Percentiles rank a stretch among this genome's conserved stretches.
phyloP scores from a whole-genome alignment of 2,329 filamentous ascomycete genomes.

The Arthrinium phaeospermum region DNA sequence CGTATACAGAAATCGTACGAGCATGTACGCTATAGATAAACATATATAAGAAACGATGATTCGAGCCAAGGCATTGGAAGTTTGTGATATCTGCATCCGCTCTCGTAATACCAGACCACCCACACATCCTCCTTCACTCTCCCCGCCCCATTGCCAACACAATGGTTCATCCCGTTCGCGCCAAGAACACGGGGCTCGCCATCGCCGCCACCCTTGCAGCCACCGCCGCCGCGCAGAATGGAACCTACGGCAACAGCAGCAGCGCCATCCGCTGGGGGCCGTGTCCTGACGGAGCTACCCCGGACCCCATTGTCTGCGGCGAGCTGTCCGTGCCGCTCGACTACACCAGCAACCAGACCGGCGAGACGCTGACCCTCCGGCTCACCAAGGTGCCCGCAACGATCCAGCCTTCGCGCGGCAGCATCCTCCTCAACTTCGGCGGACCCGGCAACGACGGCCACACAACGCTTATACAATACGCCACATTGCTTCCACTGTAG shows the following conservation, averaged over 20 bases:
- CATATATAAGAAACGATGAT: not conserved
- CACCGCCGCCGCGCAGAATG: not conserved
- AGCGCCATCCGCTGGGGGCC: not conserved
- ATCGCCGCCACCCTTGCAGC: not conserved
- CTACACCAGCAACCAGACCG: slow-evolving; percentile 46
- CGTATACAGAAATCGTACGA: not conserved
- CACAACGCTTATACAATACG: not conserved
- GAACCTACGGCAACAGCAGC: not conserved
- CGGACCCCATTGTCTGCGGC: not conserved
- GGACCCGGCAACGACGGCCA: slow-evolving; percentile 20
- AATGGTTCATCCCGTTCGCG: not conserved
- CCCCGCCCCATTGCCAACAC: not conserved
- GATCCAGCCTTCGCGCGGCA: slow-evolving; percentile 27
- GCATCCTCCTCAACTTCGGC: slow-evolving; percentile 26
- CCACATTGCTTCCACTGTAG: not conserved
- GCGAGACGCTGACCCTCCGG: slow-evolving; percentile 29
- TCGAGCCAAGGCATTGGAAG: not conserved
- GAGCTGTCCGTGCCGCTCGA: slow-evolving; percentile 9
- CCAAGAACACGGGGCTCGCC: not conserved
- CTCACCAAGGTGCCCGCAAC: not conserved
- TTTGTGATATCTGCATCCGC: not conserved
- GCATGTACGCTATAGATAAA: not conserved
- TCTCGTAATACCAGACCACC: not conserved
- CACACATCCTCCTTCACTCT: not conserved
- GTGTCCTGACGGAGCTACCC: not conserved